A percentile compares a stretch with the other conserved stretches of the same genome.
Evolutionary conservation across 179 eudicot genomes (phyloP).

Genomic region (Beta lomatogona): DNA sequence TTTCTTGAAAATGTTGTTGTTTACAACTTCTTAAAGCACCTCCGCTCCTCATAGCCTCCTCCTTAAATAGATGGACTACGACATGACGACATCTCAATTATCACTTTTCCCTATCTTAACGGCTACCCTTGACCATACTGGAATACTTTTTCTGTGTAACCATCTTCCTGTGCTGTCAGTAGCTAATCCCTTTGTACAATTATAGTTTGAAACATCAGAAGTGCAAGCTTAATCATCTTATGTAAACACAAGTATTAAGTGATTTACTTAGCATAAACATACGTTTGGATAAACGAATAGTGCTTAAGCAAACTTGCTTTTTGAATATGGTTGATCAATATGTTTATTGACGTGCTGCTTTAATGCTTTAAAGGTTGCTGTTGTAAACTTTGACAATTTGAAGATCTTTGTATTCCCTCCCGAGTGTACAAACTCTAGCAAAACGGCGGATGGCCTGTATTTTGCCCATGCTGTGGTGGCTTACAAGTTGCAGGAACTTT

Average conservation of each 20-base stretch:
- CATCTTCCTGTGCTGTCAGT: too few species aligned
- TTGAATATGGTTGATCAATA: background rate
- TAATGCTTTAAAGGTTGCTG: conserved; percentile 55
- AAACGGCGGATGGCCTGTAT: conserved; percentile 18
- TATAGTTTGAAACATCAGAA: too few species aligned
- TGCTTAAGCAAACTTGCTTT: background rate
- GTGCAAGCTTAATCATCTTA: too few species aligned
- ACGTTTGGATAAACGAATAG: background rate
- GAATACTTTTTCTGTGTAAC: too few species aligned
- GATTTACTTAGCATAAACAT: background rate
- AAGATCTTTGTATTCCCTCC: conserved; percentile 52
- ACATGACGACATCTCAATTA: too few species aligned
- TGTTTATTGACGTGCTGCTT: conserved; percentile 12
- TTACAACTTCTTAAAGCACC: too few species aligned
- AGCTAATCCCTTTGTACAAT: too few species aligned
- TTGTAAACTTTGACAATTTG: conserved; percentile 34
- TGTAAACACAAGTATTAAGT: background rate
- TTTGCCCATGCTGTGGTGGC: conserved; percentile 32
- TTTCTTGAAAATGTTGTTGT: too few species aligned
- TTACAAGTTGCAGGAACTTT: conserved; percentile 34
- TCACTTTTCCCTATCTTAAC: too few species aligned
- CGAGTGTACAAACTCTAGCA: conserved; percentile 15
- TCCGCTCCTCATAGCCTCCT: too few species aligned
- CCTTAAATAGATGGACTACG: too few species aligned
- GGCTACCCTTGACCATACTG: too few species aligned